A percentile compares a stretch with the other conserved stretches of the same genome.
phyloP scores from a whole-genome alignment of 2,329 filamentous ascomycete genomes.

The Ceratocystis smalleyi region DNA sequence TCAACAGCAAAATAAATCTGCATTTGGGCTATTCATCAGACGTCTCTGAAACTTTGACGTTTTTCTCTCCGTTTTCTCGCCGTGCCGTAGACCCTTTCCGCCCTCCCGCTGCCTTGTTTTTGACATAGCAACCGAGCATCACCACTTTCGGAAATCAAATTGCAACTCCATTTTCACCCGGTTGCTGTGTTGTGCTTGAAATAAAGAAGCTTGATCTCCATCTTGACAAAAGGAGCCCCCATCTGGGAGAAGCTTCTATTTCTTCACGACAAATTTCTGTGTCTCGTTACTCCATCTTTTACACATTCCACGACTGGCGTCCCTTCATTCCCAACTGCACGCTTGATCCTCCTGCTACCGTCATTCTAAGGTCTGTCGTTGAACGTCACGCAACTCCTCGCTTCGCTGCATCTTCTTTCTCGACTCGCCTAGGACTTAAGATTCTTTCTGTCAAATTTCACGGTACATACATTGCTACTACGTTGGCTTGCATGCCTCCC shows the following conservation, averaged over 20 bases:
- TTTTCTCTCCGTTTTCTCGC: not conserved
- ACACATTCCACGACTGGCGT: not conserved
- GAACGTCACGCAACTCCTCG: not conserved
- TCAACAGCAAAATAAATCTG: not conserved
- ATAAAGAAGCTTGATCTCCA: not conserved
- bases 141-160: not conserved
- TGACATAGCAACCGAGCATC: constrained; percentile 4
- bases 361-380: not conserved
- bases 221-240: not conserved
- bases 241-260: not conserved
- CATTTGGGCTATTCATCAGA: not conserved
- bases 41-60: not conserved
- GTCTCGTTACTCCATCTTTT: not conserved
- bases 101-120: constrained; percentile 9
- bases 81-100: constrained; percentile 9
- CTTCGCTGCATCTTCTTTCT: not conserved
- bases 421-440: not conserved
- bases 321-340: not conserved
- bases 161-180: not conserved
- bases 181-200: not conserved
- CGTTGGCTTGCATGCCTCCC: not conserved
- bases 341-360: not conserved
- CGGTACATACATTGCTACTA: not conserved
- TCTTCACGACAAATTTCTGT: not conserved
- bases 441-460: not conserved